Percentiles rank a stretch among this genome's conserved stretches.
Conservation (phyloP, 164 flowering plant genomes). For the Aristolochia fimbriata region DNA sequence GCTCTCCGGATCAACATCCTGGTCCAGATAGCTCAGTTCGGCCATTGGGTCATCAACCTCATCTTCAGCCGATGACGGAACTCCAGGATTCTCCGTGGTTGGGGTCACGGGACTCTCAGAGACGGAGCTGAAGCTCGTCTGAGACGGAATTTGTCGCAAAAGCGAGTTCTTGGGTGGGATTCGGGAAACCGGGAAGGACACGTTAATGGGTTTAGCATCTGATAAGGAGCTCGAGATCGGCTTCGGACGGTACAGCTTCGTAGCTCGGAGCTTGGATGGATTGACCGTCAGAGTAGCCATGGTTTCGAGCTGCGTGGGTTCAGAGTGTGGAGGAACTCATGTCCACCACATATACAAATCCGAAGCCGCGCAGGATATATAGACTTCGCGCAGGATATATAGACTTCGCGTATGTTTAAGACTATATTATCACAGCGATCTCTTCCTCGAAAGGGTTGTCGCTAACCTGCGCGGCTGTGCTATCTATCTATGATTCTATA, state of each 20-base stretch:
- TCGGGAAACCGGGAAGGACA: conserved; percentile 10
- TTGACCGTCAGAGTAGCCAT: conserved; percentile 71
- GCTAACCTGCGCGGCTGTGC: too few species aligned
- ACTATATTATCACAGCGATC: too few species aligned
- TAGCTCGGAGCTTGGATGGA: conserved; percentile 40
- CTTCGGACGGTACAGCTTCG: conserved; percentile 20
- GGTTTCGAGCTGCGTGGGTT: conserved; percentile 5
- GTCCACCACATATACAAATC: too few species aligned
- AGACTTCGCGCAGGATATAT: too few species aligned
- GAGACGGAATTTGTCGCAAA: conserved; percentile 14
- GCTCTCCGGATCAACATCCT: conserved; percentile 62
- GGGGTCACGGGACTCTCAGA: conserved; percentile 59
- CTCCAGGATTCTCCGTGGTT: conserved; percentile 21
- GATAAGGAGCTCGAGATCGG: conserved; percentile 24
- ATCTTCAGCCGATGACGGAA: conserved; percentile 15
- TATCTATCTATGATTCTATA: too few species aligned
- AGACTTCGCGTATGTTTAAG: too few species aligned
- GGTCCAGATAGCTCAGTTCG: conserved; percentile 71
- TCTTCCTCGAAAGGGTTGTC: too few species aligned
- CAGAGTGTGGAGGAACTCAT: too few species aligned
- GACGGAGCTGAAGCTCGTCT: conserved; percentile 27
- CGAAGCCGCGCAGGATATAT: too few species aligned
- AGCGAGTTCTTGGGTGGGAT: conserved; percentile 10
- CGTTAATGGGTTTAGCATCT: conserved; percentile 25
- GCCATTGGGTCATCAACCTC: conserved; percentile 62